Base-by-base conservation (phyloP, 352 stramenopile genomes). In the Phytophthora agathidicida region DNA sequence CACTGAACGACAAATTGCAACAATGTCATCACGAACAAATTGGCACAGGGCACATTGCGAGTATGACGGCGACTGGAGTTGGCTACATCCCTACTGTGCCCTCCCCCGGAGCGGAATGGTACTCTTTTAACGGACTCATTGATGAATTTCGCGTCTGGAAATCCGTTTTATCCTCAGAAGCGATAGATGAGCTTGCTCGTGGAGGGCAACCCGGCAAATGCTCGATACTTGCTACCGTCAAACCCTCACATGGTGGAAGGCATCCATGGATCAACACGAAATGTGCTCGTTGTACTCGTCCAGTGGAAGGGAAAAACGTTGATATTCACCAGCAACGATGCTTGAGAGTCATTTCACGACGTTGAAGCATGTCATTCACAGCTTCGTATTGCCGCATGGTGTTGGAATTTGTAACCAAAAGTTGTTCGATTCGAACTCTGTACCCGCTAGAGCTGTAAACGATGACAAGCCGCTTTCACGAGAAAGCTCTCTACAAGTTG, bases 141-240 rank as follows among this genome's bases (percentile, higher is more conserved):
- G 58, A 61, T 35, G 48, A 61, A 24, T 60, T 61, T 17, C 23
- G 58, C 31, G 16, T 61, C 8, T 67, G 49, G 49, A 16, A 26
- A 13, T 13, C n/a, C 0, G n/a, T 16, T 16, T 44, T 66, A 17
- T 22, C 19, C 9, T 11, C 23, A 2, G 13, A 32, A 7, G 17
- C 11, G 7, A 26, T 53, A 7, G 19, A 7, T 2, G 19, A 53
- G 17, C 46, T 54, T 27, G 31, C 46, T 35, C 10, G n/a, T 28
- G 33, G 33, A 22, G 30, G 47, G 3, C 13, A 36, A 14, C 11
- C n/a, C 14, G 26, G 26, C 7, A 10, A 19, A 10, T 16, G 24
- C 20, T 8, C 23, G 9, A 32, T 36, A n/a, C n/a, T 51, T 16
- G 19, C 43, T 30, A 51, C 43, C 2, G 43, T 35, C 14, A 32